phyloP scores from a whole-genome alignment of 2,329 filamentous ascomycete genomes.

The Ophiostoma ulmi region DNA sequence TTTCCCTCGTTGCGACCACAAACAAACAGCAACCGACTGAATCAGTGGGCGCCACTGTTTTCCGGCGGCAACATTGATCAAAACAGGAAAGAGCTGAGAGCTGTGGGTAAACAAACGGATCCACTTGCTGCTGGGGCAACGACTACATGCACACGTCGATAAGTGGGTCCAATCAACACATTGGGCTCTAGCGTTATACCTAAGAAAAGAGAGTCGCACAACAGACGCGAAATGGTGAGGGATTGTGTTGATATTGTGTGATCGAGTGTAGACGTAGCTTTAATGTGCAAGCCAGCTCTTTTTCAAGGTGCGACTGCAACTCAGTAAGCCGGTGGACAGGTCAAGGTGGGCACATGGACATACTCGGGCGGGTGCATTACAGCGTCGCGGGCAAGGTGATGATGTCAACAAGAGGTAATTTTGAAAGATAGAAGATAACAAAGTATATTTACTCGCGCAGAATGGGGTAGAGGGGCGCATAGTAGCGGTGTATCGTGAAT shows the following conservation, averaged over 20 bases:
- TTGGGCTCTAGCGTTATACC: neutral
- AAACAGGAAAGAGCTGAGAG: slow-evolving; percentile 25
- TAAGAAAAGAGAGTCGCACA: neutral
- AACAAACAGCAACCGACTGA: neutral
- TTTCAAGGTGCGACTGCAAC: too few species aligned
- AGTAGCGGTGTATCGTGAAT: neutral
- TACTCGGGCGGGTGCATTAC: too few species aligned
- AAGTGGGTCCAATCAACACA: slow-evolving; percentile 12
- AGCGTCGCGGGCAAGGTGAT: neutral
- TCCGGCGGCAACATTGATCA: slow-evolving; percentile 19
- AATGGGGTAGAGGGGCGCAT: neutral
- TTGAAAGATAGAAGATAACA: neutral
- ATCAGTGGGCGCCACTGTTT: slow-evolving; percentile 13
- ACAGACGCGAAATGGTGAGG: neutral
- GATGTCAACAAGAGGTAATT: neutral
- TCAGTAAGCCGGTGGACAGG: too few species aligned
- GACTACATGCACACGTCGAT: slow-evolving; percentile 12
- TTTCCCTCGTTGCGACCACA: slow-evolving; percentile 15
- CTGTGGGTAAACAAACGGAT: slow-evolving; percentile 24
- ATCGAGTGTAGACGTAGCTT: too few species aligned
- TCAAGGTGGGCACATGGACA: too few species aligned
- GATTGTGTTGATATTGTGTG: too few species aligned
- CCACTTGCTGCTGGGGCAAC: slow-evolving; percentile 25
- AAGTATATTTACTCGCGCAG: neutral
- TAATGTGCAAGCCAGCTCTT: too few species aligned